Percentiles rank a stretch among this genome's conserved stretches.
Evolutionary conservation across 2,329 filamentous ascomycete genomes (phyloP).

Genomic region (Cryphonectria japonica): DNA sequence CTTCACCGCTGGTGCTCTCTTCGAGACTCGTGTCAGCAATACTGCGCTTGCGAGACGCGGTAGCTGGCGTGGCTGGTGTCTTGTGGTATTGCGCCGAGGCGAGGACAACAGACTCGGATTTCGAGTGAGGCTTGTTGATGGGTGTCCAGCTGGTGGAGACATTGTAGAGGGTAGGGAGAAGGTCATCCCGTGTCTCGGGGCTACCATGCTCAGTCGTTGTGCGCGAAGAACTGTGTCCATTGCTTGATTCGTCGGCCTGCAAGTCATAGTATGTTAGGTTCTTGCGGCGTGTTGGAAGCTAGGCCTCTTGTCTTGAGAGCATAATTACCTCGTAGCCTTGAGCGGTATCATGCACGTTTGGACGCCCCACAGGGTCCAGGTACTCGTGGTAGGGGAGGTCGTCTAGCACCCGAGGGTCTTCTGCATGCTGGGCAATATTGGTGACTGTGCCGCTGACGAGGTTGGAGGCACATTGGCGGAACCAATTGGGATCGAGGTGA

Average conservation of each 20-base stretch:
- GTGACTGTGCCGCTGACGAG: slow-evolving; percentile 18
- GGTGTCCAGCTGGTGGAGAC: neutral
- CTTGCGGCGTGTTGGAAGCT: neutral
- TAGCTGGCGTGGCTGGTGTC: neutral
- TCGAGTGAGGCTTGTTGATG: neutral
- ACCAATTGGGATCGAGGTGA: slow-evolving; percentile 13
- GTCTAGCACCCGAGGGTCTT: slow-evolving; percentile 1
- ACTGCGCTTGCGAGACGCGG: neutral
- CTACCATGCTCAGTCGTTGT: neutral
- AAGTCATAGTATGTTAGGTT: neutral
- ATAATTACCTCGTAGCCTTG: neutral
- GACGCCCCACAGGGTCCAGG: slow-evolving; percentile 3
- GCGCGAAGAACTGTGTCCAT: neutral
- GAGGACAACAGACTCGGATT: neutral
- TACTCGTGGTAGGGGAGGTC: neutral
- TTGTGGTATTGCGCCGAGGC: neutral
- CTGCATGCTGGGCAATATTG: neutral
- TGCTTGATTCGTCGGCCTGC: too few relatives aligned
- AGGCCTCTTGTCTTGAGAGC: neutral
- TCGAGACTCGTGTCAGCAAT: neutral
- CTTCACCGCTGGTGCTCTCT: neutral
- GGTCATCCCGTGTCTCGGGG: neutral
- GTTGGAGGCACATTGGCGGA: slow-evolving; percentile 14
- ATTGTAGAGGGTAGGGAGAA: neutral
- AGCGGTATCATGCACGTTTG: neutral